Evolutionary conservation across 176 grass and related monocot species (phyloP), one percentile per base, ranked within the genome.

Genomic region (Elaeis guineensis): DNA sequence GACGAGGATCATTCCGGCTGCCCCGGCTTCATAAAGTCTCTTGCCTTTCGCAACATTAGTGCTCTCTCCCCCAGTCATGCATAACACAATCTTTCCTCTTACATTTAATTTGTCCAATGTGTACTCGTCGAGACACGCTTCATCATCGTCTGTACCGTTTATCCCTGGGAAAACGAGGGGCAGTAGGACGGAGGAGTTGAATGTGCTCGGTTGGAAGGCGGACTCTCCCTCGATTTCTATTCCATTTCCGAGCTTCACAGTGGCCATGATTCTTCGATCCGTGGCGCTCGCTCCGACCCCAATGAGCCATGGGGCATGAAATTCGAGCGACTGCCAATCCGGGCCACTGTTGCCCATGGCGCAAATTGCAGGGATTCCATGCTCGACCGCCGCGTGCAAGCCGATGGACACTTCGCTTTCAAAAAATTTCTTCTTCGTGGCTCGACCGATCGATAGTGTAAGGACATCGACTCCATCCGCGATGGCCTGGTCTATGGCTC

Each of bases 11-110:
- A 53, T 53, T 25, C 25, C 25, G 18, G 51, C 51, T n/a, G 16
- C 51, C 19, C 51, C 51, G 16, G 16, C 18, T n/a, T 1, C 51
- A 16, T 53, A 25, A 25, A 25, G 25, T 25, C 2, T 9, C 16
- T 53, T n/a, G 18, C 5, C 51, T 53, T 22, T 22, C 1, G 21
- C 21, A 22, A 22, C 21, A 1, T 22, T 22, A n/a, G n/a, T n/a
- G 21, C 5, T 3, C 16, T 1, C 19, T 53, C 17, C 51, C 16
- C 18, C 16, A 17, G 6, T 17, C 51, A 1, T 4, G 18, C 66
- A 69, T 26, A 69, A 0, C 6, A 69, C 66, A 52, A 57, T 52
- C 66, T 56, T 69, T 5, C 66, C 66, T 5, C 11, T 39, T n/a
- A 69, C 11, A 20, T 69, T 28, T 8, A 57, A 6, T 15, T 52